Conservation (phyloP, 108 stramenopile species). For the Aurantiochytrium sp. region DNA sequence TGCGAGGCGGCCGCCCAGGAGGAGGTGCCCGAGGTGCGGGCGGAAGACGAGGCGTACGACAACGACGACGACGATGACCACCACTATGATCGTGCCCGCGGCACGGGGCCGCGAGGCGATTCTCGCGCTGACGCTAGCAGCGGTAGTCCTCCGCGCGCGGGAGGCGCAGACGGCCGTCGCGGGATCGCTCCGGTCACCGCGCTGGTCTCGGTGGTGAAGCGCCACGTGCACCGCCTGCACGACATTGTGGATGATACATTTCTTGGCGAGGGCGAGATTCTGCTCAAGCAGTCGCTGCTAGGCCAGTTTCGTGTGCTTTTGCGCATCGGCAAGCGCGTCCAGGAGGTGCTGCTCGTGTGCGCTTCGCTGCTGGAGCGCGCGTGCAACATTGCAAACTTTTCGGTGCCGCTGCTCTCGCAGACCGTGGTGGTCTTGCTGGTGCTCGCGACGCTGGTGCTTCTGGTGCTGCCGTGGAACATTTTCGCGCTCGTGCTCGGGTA, state of each 20-base stretch:
- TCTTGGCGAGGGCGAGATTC: neutral
- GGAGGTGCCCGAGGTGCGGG: too few relatives aligned
- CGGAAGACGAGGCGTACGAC: too few relatives aligned
- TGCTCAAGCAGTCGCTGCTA: neutral
- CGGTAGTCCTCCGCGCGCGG: too few relatives aligned
- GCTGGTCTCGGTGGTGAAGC: neutral
- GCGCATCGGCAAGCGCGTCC: neutral
- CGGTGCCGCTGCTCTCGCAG: neutral
- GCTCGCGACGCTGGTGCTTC: neutral
- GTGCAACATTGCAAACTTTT: neutral
- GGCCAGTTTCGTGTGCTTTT: neutral
- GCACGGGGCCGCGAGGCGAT: too few relatives aligned
- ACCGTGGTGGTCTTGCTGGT: neutral
- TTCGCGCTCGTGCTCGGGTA: neutral
- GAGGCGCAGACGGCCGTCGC: too few relatives aligned
- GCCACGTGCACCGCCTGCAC: neutral
- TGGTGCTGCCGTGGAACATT: slow-evolving; percentile 2
- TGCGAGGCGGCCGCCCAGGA: too few relatives aligned
- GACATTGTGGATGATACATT: neutral
- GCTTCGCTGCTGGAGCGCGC: neutral
- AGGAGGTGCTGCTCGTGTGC: neutral
- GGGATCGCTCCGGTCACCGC: too few relatives aligned
- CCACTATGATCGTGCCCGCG: too few relatives aligned
- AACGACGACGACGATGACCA: too few relatives aligned
- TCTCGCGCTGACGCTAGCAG: too few relatives aligned